These are phyloP conservation scores for Fraxinus quadrangulata DNA, from an alignment of 257 asterid species.

Conservation along the genomic window DNA sequence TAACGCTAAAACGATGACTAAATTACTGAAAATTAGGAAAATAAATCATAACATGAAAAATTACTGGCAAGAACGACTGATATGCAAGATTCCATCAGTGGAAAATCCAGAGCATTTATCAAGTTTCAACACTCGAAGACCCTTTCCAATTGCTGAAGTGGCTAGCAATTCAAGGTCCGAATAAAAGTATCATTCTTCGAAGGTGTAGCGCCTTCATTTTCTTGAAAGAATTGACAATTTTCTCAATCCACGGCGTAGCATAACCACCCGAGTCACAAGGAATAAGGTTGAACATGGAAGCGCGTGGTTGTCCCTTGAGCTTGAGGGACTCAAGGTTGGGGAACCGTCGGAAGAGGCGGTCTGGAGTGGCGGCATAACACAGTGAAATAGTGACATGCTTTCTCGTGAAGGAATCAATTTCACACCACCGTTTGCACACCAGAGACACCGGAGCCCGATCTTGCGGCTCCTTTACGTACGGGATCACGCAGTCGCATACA, in stretches of 20 bases:
- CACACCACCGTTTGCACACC: conserved; percentile 59
- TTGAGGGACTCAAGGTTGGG: conserved; percentile 73
- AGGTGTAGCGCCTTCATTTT: conserved; percentile 66
- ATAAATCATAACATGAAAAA: background rate
- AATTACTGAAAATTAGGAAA: background rate
- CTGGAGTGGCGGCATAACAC: conserved; percentile 71
- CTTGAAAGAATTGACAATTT: conserved; percentile 42
- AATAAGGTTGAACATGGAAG: conserved; percentile 79
- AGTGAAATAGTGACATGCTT: conserved; percentile 81
- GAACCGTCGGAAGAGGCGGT: conserved; percentile 54
- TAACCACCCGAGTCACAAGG: conserved; percentile 88
- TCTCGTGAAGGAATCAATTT: conserved; percentile 70
- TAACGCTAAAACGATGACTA: background rate
- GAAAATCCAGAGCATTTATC: conserved; percentile 91
- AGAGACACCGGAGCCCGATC: conserved; percentile 66
- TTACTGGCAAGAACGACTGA: conserved; percentile 63
- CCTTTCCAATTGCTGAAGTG: conserved; percentile 29
- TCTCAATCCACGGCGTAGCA: conserved; percentile 71
- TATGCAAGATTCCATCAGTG: conserved; percentile 61
- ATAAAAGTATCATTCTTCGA: conserved; percentile 80
- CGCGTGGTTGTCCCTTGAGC: conserved; percentile 88
- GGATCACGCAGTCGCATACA: conserved; percentile 73
- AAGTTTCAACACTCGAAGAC: conserved; percentile 56
- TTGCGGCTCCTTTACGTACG: conserved; percentile 65
- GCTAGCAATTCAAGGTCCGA: conserved; percentile 70